Base-by-base conservation (phyloP, 306 rosid genomes). In the Arachis stenosperma region DNA sequence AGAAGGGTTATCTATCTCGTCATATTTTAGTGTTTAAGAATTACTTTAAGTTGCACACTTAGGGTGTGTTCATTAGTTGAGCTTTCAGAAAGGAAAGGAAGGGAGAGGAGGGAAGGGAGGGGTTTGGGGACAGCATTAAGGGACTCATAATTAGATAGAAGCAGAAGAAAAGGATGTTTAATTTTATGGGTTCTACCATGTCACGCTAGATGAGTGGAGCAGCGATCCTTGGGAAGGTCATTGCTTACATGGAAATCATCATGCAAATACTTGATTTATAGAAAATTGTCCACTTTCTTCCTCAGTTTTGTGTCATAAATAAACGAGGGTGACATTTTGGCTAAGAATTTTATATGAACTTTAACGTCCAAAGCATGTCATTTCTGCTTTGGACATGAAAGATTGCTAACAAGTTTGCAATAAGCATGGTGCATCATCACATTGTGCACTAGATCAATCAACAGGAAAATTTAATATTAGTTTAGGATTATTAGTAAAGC, bases 341-440 rank as follows among this genome's bases (percentile, higher is more conserved):
- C 6, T 14, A 44, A 14, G 12, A 71, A 71, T 46, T 22, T 7
- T 22, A 29, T 29, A 11, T 22, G 47, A 48, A 27, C 13, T 52
- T 54, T 65, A 33, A 75, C 39, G 15, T 65, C 33, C 67, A 75
- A 30, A 56, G 51, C 50, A 65, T 10, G 59, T 7, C 60, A 56
- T 65, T 37, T 43, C 30, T 29, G 46, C 36, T 6, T 54, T 14
- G 6, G 12, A 56, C 48, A 67, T 42, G 43, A 47, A 3, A 57
- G 10, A 33, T 57, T 15, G 50, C 44, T 29, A 41, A 17, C 53
- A 50, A 30, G 33, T 67, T 13, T 67, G 71, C 30, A 1, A 46
- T n/a, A 50, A 50, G 37, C 71, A 50, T 33, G 8, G 59, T 29
- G 53, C 65, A 50, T 39, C 51, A 42, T 11, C 51, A 9, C 53